phyloP scores from a whole-genome alignment of 2,329 filamentous ascomycete species.

The Drechslera avenae region DNA sequence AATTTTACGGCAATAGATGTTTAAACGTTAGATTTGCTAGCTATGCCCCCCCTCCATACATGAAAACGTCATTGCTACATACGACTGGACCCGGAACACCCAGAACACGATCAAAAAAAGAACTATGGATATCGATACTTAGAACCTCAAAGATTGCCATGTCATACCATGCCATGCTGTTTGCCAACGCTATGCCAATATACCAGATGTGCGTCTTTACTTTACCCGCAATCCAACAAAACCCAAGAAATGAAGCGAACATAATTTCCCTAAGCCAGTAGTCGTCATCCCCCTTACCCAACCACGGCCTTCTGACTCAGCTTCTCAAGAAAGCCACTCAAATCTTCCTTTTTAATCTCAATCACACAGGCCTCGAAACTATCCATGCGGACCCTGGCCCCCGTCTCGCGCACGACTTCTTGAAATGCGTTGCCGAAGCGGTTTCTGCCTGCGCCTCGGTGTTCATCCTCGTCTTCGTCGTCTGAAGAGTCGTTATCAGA shows the following conservation, averaged over 20 bases:
- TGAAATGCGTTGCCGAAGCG: slow-evolving; percentile 95
- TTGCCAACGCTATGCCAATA: too few species aligned
- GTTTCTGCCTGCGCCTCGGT: slow-evolving; percentile 77
- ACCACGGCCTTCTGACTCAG: slow-evolving; percentile 89
- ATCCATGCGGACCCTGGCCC: slow-evolving; percentile 86
- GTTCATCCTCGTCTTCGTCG: slow-evolving; percentile 62
- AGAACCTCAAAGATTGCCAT: neutral
- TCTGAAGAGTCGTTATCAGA: slow-evolving; percentile 38
- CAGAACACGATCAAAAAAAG: neutral
- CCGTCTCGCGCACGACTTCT: slow-evolving; percentile 90
- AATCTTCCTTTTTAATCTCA: slow-evolving; percentile 95
- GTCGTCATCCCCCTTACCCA: too few species aligned
- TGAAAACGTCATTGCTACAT: slow-evolving; percentile 1
- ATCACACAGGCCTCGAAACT: slow-evolving; percentile 98
- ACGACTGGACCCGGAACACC: neutral
- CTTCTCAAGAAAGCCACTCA: slow-evolving; percentile 86
- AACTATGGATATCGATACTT: neutral
- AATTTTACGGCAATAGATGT: too few species aligned
- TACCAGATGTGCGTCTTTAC: too few species aligned
- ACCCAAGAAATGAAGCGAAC: too few species aligned
- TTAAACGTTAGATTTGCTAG: neutral
- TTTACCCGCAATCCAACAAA: too few species aligned
- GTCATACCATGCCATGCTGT: neutral
- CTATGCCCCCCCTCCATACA: slow-evolving; percentile 1
- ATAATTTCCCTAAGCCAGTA: too few species aligned